Base-by-base conservation (phyloP, 768 basidiomycete species). In the Tephrocybe rancida region DNA sequence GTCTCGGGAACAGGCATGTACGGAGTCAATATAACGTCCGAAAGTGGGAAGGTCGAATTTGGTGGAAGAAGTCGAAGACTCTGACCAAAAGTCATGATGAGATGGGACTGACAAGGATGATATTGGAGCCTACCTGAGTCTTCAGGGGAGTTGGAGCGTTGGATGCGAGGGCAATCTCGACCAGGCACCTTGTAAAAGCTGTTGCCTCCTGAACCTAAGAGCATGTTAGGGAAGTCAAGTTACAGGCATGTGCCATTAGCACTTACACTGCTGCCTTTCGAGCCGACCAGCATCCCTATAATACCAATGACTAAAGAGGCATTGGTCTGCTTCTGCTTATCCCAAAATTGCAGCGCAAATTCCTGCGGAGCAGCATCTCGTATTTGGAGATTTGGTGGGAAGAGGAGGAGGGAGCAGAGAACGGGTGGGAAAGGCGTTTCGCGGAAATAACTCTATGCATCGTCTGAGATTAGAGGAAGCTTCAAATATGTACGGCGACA, bases 321-420 rank as follows among this genome's bases (percentile, higher is more conserved):
- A 64, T 97, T 98, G 21, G 81, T 71, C n/a, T 81, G 71, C 69
- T 98, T 99, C 67, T 94, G 90, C 37, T 86, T 81, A 59, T 95
- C 92, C 97, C 97, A 99, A 69, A 94, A 94, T 67, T 99, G 97
- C 41, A 98, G 73, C 1, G 95, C 88, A 69, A 98, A 98, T 57
- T 92, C 88, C 67, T 97, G 92, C 1, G 87, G 90, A n/a, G 81
- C 79, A 5, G 75, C 63, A 49, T 83, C 80, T 50, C 81, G 78
- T 22, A 81, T 67, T 27, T 81, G 80, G 1, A 90, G 68, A 42
- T 75, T 79, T 25, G 83, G 78, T 26, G 88, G 90, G 68, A 87
- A 94, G 42, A 84, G 85, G 39, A 89, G 78, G 21, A 88, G 79
- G 24, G 80, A 84, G 57, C 86, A 82, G 54, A 95, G 62, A 50